Percentiles rank a stretch among this genome's conserved stretches.
These are phyloP conservation scores for Tremella fuciformis DNA, from an alignment of 768 basidiomycete genomes.

Conservation along the genomic window DNA sequence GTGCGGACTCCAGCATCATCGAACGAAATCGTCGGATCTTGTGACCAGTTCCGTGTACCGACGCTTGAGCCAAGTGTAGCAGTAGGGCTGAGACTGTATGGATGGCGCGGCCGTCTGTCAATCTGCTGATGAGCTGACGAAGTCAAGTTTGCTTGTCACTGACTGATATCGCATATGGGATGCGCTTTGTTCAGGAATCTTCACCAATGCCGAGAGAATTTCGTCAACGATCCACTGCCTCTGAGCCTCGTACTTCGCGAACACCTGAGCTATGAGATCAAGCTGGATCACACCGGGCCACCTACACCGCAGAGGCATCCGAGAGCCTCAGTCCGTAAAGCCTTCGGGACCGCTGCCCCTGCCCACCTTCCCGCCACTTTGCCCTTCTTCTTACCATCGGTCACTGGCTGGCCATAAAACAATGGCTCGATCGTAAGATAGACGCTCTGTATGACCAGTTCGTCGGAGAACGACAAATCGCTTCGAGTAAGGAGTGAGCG, in stretches of 20 bases:
- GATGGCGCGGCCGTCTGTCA: conserved; percentile 86
- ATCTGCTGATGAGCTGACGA: conserved; percentile 55
- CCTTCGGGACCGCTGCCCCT: conserved; percentile 66
- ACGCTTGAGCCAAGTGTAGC: conserved; percentile 93
- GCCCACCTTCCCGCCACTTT: conserved; percentile 58
- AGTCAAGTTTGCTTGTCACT: conserved; percentile 34
- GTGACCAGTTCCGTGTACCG: conserved; percentile 73
- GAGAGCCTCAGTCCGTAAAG: conserved; percentile 74
- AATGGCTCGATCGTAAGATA: conserved; percentile 94
- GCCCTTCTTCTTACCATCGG: conserved; percentile 60
- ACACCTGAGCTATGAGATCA: conserved; percentile 61
- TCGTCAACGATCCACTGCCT: conserved; percentile 98
- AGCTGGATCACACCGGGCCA: conserved; percentile 5
- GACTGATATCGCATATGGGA: conserved; percentile 85
- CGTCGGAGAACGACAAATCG: conserved; percentile 75
- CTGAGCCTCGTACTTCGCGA: conserved; percentile 79
- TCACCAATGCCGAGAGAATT: conserved; percentile 82
- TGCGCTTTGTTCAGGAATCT: conserved; percentile 83
- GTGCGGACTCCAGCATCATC: conserved; percentile 57
- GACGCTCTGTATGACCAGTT: conserved; percentile 85
- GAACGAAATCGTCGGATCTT: conserved; percentile 26
- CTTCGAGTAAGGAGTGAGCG: conserved; percentile 68
- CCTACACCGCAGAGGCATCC: conserved; percentile 80
- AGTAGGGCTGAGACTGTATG: conserved; percentile 89
- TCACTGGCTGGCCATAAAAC: conserved; percentile 73